A percentile compares a stretch with the other conserved stretches of the same genome.
These are phyloP conservation scores for Scheffersomyces cryptocercus DNA, from an alignment of 1,139 yeast genomes.

Conservation along the genomic window DNA sequence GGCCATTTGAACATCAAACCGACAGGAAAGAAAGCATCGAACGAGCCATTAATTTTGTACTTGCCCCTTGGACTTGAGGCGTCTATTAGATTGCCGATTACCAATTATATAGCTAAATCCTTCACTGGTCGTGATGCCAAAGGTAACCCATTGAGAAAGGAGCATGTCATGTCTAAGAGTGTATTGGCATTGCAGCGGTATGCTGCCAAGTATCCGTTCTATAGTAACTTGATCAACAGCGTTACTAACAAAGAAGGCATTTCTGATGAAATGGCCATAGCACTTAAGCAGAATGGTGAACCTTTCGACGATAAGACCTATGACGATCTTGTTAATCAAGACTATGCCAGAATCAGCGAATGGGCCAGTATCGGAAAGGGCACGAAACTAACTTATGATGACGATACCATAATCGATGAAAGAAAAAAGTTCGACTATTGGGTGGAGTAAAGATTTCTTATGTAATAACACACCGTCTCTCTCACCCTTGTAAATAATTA, in stretches of 20 bases:
- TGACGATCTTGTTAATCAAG: not conserved
- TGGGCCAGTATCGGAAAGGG: conserved; percentile 7
- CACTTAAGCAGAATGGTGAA: not conserved
- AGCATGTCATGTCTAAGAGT: conserved; percentile 28
- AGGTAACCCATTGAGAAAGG: conserved; percentile 37
- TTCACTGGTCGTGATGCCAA: conserved; percentile 39
- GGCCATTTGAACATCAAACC: conserved; percentile 69
- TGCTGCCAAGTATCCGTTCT: conserved; percentile 25
- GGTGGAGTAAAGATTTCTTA: conserved; percentile 6
- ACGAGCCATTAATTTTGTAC: conserved; percentile 33
- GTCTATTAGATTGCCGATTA: conserved; percentile 38
- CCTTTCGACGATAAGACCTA: not conserved
- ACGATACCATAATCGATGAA: conserved; percentile 3
- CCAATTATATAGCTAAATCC: conserved; percentile 31
- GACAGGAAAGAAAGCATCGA: conserved; percentile 47
- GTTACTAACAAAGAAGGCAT: conserved; percentile 10
- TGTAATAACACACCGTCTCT: no score
- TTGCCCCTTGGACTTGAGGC: conserved; percentile 34
- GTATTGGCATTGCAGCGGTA: conserved; percentile 27
- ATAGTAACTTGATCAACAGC: conserved; percentile 22
- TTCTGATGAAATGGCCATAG: not conserved
- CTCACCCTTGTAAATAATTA: no score
- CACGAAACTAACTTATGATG: conserved; percentile 2
- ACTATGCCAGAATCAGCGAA: conserved; percentile 4
- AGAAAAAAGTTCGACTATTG: conserved; percentile 7